Evolutionary conservation across 148 eudicot species (phyloP).

Genomic region (Rhododendron ovatum): DNA sequence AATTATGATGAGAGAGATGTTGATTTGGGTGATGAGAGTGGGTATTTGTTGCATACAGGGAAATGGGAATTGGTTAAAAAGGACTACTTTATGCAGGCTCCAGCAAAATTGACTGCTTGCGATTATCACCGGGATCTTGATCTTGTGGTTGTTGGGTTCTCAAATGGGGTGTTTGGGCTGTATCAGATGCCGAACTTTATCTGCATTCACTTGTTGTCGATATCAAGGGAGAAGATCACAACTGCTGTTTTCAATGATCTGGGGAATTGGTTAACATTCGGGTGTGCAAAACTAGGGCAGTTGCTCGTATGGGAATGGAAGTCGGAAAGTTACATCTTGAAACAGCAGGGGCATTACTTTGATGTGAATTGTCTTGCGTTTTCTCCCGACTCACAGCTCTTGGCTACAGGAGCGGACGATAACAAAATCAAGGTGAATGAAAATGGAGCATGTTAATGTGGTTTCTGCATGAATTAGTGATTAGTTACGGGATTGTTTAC

Average conservation of each 20-base stretch:
- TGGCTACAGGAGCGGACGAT: constrained; percentile 99
- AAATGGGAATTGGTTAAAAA: constrained; percentile 89
- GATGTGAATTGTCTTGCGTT: constrained; percentile 94
- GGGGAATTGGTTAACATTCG: constrained; percentile 94
- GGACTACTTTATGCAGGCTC: constrained; percentile 85
- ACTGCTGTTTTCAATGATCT: constrained; percentile 78
- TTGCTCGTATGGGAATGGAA: constrained; percentile 99
- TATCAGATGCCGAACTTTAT: constrained; percentile 95
- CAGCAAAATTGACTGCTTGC: constrained; percentile 71
- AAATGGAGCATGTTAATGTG: not conserved
- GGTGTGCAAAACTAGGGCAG: constrained; percentile 96
- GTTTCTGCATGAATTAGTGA: not conserved
- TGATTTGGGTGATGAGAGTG: constrained; percentile 29
- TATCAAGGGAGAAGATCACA: constrained; percentile 82
- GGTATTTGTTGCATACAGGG: constrained; percentile 43
- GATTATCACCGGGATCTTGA: constrained; percentile 77
- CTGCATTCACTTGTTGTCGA: constrained; percentile 79
- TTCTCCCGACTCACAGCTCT: constrained; percentile 90
- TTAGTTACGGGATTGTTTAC: not conserved
- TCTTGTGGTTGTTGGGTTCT: constrained; percentile 80
- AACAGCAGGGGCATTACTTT: constrained; percentile 98
- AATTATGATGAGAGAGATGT: constrained; percentile 34
- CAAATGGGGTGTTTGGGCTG: constrained; percentile 86
- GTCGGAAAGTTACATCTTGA: constrained; percentile 87
- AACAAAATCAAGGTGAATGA: constrained; percentile 82